phyloP scores from a whole-genome alignment of 2,329 filamentous ascomycete genomes.

The Ophiostoma perfectum region DNA sequence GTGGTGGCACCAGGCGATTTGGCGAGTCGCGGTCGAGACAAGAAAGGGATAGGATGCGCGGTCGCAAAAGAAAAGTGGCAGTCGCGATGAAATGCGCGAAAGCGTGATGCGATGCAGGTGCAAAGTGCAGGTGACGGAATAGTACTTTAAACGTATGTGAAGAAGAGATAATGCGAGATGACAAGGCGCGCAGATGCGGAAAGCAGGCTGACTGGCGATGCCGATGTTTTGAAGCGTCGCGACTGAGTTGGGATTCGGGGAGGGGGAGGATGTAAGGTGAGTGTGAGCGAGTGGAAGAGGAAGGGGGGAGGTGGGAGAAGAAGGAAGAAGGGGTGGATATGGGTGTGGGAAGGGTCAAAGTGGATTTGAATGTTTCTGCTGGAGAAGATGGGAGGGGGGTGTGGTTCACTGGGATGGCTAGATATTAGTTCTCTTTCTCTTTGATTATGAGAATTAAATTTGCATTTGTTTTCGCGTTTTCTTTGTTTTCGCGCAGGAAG shows the following conservation, averaged over 20 bases:
- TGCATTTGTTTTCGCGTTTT: constrained; percentile 11
- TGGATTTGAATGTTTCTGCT: constrained; percentile 13
- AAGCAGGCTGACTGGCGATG: neutral
- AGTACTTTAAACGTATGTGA: no score
- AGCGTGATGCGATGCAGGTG: neutral
- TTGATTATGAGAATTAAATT: constrained; percentile 11
- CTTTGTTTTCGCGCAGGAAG: constrained; percentile 12
- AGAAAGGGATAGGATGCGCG: neutral
- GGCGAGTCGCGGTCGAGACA: constrained; percentile 12
- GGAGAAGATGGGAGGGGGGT: constrained; percentile 6
- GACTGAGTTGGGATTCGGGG: constrained; percentile 9
- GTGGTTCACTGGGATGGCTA: constrained; percentile 9
- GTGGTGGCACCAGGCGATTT: neutral
- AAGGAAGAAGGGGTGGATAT: constrained; percentile 11
- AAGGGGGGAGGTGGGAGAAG: constrained; percentile 9
- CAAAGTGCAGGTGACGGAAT: no score
- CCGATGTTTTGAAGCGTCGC: neutral
- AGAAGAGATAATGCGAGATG: neutral
- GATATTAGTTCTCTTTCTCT: constrained; percentile 2
- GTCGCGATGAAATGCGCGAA: constrained; percentile 10
- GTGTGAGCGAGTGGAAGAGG: constrained; percentile 7
- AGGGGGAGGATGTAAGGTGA: constrained; percentile 13
- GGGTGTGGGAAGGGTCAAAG: constrained; percentile 4
- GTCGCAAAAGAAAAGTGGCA: neutral
- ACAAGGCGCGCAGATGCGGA: neutral